Evolutionary conservation across 768 basidiomycete species (phyloP), one percentile per base, ranked within the genome.

Genomic region (Macrolepiota dolichaula): DNA sequence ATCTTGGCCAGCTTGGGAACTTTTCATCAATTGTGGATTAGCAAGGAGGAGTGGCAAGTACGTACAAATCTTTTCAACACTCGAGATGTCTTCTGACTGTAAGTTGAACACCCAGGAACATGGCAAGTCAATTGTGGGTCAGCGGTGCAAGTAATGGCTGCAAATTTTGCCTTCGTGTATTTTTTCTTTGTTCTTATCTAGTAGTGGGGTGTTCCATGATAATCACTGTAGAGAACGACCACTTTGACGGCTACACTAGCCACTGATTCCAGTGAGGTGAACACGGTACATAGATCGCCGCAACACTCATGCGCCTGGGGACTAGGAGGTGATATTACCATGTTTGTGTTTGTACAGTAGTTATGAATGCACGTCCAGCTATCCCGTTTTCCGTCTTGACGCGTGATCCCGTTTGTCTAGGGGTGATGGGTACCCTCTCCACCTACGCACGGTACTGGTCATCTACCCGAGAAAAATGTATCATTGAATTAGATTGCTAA

Each of bases 11-110:
- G 92, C 69, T 75, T 98, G 69, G 97, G 97, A 24, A 98, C 96
- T 15, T 99, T 98, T 82, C 97, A 99, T 71, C 96, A 96, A 67
- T 78, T 96, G 53, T 96, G 94, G 94, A 94, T 96, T 69, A 94
- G 92, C 73, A 85, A 80, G 68, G 94, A 95, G 72, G 94, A 96
- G 68, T 96, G 92, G 89, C 85, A 92, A 84, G 93, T 92, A 62
- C 46, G 85, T 71, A 51, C 62, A 51, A 40, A 1, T 35, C 15
- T 58, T 29, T 5, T 55, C 2, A 24, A 24, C 17, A 17, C 36
- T 47, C 7, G 32, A 46, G 27, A 44, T 62, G 40, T 42, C 51
- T 9, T 58, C 37, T 61, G 44, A 42, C 6, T 54, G 15, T 37
- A 32, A 0, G 6, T 17, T 11, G 22, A 13, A 24, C 19, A 52